phyloP scores from a whole-genome alignment of 495 filamentous ascomycete species.

The Aspergillus biplanus region DNA sequence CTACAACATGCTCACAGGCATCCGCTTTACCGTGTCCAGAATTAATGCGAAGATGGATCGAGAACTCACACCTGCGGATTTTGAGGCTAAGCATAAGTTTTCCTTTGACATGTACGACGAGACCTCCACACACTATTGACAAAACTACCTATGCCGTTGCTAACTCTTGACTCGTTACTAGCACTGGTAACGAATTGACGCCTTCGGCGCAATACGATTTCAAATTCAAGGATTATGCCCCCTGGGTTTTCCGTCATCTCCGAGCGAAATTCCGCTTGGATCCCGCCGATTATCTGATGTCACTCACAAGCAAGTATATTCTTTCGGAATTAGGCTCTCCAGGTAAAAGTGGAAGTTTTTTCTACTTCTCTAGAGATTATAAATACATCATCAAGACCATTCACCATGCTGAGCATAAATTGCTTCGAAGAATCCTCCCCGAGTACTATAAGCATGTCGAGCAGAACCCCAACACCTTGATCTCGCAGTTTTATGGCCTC shows the following conservation, averaged over 20 bases:
- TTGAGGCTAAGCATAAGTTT: constrained; percentile 91
- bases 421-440: constrained; percentile 86
- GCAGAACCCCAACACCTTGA: constrained; percentile 90
- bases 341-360: constrained; percentile 98
- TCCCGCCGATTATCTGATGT: constrained; percentile 97
- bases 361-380: constrained; percentile 99
- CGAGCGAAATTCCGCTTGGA: constrained; percentile 88
- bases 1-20: constrained; percentile 99
- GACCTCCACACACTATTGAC: background rate
- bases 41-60: constrained; percentile 97
- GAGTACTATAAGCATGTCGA: constrained; percentile 95
- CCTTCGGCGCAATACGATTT: constrained; percentile 99
- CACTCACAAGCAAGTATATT: constrained; percentile 97
- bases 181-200: constrained; percentile 94
- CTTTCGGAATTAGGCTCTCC: constrained; percentile 95
- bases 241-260: constrained; percentile 97
- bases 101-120: constrained; percentile 93
- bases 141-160: constrained; percentile 11
- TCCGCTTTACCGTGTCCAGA: constrained; percentile 93
- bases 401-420: constrained; percentile 94
- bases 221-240: constrained; percentile 99
- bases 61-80: constrained; percentile 85
- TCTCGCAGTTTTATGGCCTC: constrained; percentile 97
- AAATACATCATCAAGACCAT: constrained; percentile 99
- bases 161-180: constrained; percentile 38